Evolutionary conservation across 2,329 filamentous ascomycete species (phyloP), one percentile per base, ranked within the genome.

Genomic region (Parafenestella ontariensis): DNA sequence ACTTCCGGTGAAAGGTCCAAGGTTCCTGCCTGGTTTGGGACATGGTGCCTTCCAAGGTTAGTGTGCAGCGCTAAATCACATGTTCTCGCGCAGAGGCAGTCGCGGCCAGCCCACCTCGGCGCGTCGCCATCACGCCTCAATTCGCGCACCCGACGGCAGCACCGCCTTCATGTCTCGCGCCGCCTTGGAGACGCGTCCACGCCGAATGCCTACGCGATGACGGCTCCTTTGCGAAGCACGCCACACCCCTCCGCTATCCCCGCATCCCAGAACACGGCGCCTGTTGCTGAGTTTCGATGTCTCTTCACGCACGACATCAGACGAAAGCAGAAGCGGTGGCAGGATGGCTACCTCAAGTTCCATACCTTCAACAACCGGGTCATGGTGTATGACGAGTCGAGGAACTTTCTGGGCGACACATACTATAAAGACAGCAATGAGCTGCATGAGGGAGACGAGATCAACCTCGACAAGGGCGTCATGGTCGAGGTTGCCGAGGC

Each of bases 291-390:
- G 69, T 96, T 89, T 74, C 83, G 86, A 58, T 97, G 93, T 73
- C 86, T 97, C 4, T 97, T 91, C 76, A 96, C 92, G 1, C 87
- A 91, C 71, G 93, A 97, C 71, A 75, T 96, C 37, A 87, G 87
- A 46, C 87, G 91, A 51, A 97, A 97, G 78, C 88, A 91, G 65
- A 97, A 97, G 74, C 83, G 91, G 56, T 97, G 93, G 93, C 91
- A 96, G 69, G 93, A 97, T 87, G 93, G 94, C 31, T 87, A 87
- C 46, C 84, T 97, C 57, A 90, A 89, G 61, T 96, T 89, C 61
- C 93, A 97, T 71, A 89, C 90, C 0, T 96, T 96, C 84, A 97
- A 97, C 78, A 91, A 88, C 70, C 87, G 91, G 4, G 81, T 95
- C 55, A 96, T 97, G 91, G 90, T 96, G 6, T 94, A 95, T 66